A percentile compares a stretch with the other conserved stretches of the same genome.
Evolutionary conservation across 257 asterid genomes (phyloP).

Genomic region (Gentiana dahurica): DNA sequence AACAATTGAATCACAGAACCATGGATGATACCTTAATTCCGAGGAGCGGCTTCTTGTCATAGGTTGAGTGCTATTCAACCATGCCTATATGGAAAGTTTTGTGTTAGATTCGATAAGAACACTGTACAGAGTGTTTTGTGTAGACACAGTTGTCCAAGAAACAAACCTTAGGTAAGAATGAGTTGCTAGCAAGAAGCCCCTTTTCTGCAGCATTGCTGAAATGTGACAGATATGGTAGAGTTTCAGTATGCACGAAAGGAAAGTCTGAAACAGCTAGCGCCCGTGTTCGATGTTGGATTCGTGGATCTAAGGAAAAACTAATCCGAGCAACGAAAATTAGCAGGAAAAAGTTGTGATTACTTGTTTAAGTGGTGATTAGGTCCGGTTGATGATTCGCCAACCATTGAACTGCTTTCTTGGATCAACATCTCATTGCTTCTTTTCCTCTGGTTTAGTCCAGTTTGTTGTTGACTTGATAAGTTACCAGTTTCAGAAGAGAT

Average conservation of each 20-base stretch:
- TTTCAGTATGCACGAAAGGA: too few relatives aligned
- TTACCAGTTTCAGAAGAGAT: conserved; percentile 51
- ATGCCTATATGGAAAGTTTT: conserved; percentile 37
- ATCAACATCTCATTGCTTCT: conserved; percentile 20
- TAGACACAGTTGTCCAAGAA: background rate
- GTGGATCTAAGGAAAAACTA: too few relatives aligned
- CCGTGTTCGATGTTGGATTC: too few relatives aligned
- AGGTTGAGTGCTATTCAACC: conserved; percentile 87
- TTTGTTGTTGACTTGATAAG: conserved; percentile 36
- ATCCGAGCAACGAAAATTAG: too few relatives aligned
- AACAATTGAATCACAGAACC: background rate
- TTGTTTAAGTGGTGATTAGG: conserved; percentile 25
- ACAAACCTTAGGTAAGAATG: conserved; percentile 57
- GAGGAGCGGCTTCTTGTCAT: conserved; percentile 81
- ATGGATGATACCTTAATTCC: conserved; percentile 44
- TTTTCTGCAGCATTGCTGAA: conserved; percentile 39
- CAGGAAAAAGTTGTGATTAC: conserved; percentile 18
- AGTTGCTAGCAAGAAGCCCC: conserved; percentile 48
- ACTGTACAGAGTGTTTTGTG: too few relatives aligned
- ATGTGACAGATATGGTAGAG: background rate
- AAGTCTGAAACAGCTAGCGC: too few relatives aligned
- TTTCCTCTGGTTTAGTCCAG: conserved; percentile 28
- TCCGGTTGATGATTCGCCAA: conserved; percentile 31
- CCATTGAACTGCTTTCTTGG: conserved; percentile 18
- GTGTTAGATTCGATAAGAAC: conserved; percentile 12